Evolutionary conservation across 345 rosid genomes (phyloP), one percentile per base, ranked within the genome.

Genomic region (Aegle marmelos): DNA sequence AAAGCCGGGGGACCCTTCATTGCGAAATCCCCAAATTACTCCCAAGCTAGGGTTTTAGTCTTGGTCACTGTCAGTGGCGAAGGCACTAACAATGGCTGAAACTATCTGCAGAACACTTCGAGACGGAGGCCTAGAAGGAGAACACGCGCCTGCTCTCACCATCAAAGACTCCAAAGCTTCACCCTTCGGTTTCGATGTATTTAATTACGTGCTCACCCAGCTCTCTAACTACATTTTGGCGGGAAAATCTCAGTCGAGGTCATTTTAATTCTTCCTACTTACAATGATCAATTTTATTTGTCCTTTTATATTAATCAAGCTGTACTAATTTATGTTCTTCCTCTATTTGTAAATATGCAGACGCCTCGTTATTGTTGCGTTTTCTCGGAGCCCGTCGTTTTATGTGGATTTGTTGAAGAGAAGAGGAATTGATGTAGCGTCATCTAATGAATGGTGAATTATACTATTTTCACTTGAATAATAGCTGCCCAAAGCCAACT

Each of bases 111-210:
- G 94, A 84, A 82, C 86, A 19, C 91, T 96, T 24, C 87, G 98
- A 24, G 98, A 96, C 53, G 98, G 98, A 24, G 88, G 89, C 22
- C 79, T 91, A 72, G 97, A 91, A 80, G 98, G 98, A 22, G 98
- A 91, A 39, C 91, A 83, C 33, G 89, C 98, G 3, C 92, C 95
- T 66, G 90, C 97, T 77, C 93, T 96, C 71, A 83, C 93, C 3
- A 88, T 94, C 79, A 90, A 88, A 70, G 98, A 94, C 85, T 82
- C 88, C 74, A 71, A 83, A 41, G 81, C 82, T 75, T 87, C 97
- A 2, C 95, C 98, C 13, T 88, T 91, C 60, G 99, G 91, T 9
- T 79, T 79, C 77, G 88, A 96, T 24, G 91, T 90, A 37, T 89
- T 93, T 74, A 7, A 73, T 77, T 86, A 89, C 81, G 86, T 94